These are phyloP conservation scores for Globisporangium polare DNA, from an alignment of 352 stramenopile species.

Conservation along the genomic window DNA sequence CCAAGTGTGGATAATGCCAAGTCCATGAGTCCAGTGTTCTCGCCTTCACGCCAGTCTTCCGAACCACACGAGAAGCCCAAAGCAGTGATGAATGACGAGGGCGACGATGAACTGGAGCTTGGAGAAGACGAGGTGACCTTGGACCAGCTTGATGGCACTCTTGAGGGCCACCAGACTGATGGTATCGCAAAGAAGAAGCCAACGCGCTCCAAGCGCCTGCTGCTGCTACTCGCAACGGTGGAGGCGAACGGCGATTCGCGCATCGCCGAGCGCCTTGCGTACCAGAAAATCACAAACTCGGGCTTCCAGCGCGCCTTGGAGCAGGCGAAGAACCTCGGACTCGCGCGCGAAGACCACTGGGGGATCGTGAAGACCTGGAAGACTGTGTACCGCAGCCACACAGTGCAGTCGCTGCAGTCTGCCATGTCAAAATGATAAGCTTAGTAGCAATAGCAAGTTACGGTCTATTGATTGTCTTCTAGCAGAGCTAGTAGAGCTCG, in stretches of 20 bases:
- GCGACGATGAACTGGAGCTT: neutral
- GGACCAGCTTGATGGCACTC: neutral
- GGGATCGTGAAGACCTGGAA: conserved; percentile 55
- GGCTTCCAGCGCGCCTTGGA: conserved; percentile 38
- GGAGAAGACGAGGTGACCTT: neutral
- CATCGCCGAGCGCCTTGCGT: conserved; percentile 37
- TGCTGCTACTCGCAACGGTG: conserved; percentile 34
- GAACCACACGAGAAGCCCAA: neutral
- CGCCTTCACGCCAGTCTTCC: neutral
- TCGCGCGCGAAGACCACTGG: conserved; percentile 30
- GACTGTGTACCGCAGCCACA: conserved; percentile 46
- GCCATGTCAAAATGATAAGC: conserved; percentile 1
- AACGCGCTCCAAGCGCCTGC: conserved; percentile 10
- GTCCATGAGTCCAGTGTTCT: neutral
- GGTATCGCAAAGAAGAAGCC: neutral
- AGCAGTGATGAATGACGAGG: conserved; percentile 10
- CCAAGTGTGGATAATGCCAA: conserved; percentile 15
- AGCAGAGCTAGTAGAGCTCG: conserved; percentile 38
- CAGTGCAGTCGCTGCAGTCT: conserved; percentile 28
- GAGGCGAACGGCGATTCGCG: conserved; percentile 48
- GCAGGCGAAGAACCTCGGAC: conserved; percentile 37
- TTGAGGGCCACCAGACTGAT: neutral
- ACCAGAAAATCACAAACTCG: conserved; percentile 22
- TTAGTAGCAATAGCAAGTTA: neutral
- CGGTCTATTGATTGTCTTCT: neutral